Evolutionary conservation across 2,329 filamentous ascomycete genomes (phyloP), one percentile per base, ranked within the genome.

Genomic region (Thelonectria discophora): DNA sequence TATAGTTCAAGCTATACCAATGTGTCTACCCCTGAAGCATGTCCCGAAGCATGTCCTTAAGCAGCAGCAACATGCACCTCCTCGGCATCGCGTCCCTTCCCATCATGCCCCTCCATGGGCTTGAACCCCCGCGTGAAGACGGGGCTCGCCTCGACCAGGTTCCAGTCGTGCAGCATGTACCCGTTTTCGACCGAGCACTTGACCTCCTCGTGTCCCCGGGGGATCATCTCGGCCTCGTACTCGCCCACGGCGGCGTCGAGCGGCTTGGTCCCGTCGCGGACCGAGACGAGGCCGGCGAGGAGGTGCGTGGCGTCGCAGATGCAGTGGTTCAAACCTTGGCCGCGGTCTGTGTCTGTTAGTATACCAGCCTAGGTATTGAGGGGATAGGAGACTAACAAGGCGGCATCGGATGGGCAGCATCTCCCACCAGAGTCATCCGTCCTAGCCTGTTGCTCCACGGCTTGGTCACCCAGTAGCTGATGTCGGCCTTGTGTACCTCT

Each of bases 371-470:
- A 1, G 24, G 8, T 5, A 15, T 17, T 5, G 1, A 18, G 27
- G 15, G 21, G 15, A 7, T 7, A n/a, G 9, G 11, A 37, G 3
- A 57, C 67, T 62, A 64, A 68, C 67, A 69, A 3, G 65, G 67
- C 2, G 67, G 67, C 67, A 69, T 69, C 2, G 67, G 67, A n/a
- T 69, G 67, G 10, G 67, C 67, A 10, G 67, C 67, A 27, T 69
- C 67, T 0, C 67, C 67, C 11, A 69, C 63, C 9, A 69, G 43
- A 3, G 62, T 69, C 46, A 69, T 65, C 24, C 67, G 55, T 9
- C 67, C 67, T 7, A 48, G 13, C 2, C 59, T 54, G n/a, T 69
- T 69, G 30, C 65, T 43, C 67, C 67, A 69, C 8, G 58, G 50
- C 32, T 69, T 64, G 2, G 67, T 55, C 20, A 69, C 46, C 67